Evolutionary conservation across 1,139 yeast species (phyloP), one percentile per base, ranked within the genome.

Genomic region (Geotrichum reessii): DNA sequence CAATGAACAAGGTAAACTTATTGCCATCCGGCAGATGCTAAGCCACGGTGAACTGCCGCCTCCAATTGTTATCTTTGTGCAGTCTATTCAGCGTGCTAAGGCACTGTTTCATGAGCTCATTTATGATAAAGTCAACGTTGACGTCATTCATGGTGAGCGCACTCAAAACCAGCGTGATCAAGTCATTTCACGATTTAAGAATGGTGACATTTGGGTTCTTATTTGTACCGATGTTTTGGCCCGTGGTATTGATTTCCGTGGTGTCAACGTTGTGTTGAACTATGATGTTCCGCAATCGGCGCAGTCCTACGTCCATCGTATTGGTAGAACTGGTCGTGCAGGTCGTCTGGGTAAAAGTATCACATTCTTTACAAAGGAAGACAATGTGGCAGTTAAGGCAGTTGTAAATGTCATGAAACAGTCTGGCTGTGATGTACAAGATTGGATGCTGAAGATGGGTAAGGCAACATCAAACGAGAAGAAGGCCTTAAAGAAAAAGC

Each of bases 321-420:
- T 95, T 67, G 99, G 99, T 40, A 85, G 99, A 78, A 93, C 99
- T 28, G 99, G 99, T 1, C 86, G 99, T 73, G 99, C 99, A 0
- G 99, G 99, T 8, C 81, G 95, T 64, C 83, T 96, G 0, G 99
- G 99, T 56, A 81, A 80, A 66, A 97, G 99, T 0, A 83, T 93
- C 25, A 95, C 99, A 0, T 86, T 92, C 65, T 95, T 88, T 76
- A 91, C 99, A 25, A 92, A 91, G 70, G 96, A 89, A 63, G 99
- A 95, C 70, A 76, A 82, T 12, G 74, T 80, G 58, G 83, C 89
- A 1, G 80, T 93, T 53, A 88, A 87, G 71, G 89, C 95, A 11
- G 88, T 93, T 44, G 81, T 92, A 48, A 93, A 92, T 69, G 98
- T 93, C 17, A 93, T 93, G 96, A 87, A 87, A 67, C 96, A 91